Conservation (phyloP, 345 rosid genomes). For the Aethionema arabicum region DNA sequence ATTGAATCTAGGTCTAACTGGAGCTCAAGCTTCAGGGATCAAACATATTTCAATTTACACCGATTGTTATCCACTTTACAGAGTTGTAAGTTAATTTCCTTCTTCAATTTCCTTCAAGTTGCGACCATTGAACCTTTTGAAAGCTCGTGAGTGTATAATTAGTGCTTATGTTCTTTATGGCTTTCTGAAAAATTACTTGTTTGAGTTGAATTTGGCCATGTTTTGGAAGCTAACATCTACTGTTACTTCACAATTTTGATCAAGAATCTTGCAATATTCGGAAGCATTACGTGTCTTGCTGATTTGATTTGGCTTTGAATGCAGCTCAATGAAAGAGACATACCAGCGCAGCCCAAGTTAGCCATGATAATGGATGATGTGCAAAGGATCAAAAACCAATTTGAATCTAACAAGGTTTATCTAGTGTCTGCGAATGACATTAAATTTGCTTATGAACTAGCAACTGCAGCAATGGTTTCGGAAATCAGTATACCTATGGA, state of each 20-base stretch:
- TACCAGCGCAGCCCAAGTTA: constrained; percentile 29
- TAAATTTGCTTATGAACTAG: constrained; percentile 53
- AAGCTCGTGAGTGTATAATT: too few species aligned
- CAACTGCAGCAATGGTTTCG: constrained; percentile 59
- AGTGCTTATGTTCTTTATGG: too few species aligned
- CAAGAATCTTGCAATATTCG: too few species aligned
- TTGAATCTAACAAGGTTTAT: neutral
- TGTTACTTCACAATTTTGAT: too few species aligned
- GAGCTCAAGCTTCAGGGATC: constrained; percentile 13
- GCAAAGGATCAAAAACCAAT: neutral
- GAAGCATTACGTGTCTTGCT: neutral
- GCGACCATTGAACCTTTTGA: too few species aligned
- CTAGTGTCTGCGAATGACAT: constrained; percentile 37
- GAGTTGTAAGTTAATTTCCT: constrained; percentile 6
- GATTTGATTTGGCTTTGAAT: neutral
- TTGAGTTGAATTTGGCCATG: too few species aligned
- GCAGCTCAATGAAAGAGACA: constrained; percentile 7
- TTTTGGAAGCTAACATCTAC: too few species aligned
- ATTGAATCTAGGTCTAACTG: constrained; percentile 16
- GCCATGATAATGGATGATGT: constrained; percentile 27
- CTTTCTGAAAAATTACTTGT: too few species aligned
- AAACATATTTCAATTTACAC: constrained; percentile 10
- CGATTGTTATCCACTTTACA: constrained; percentile 4
- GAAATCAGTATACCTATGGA: constrained; percentile 36
- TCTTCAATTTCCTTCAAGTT: too few species aligned